Percentiles rank a stretch among this genome's conserved stretches.
Evolutionary conservation across 176 grass and related monocot genomes (phyloP).

Genomic region (Tuctoria greenei): DNA sequence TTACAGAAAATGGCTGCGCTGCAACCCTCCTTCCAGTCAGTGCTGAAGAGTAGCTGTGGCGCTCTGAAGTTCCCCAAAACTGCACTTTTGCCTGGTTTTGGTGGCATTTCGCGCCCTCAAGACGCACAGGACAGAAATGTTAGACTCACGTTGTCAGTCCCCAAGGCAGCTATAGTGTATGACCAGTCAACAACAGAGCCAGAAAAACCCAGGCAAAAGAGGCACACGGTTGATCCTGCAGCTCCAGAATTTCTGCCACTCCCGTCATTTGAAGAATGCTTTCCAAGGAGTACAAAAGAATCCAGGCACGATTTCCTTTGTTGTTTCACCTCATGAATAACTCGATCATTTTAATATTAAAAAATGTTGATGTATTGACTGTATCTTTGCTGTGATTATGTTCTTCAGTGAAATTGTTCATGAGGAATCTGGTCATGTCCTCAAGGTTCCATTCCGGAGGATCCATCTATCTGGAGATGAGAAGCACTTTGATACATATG

Average conservation of each 20-base stretch:
- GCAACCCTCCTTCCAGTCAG: conserved; percentile 58
- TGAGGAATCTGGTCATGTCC: conserved; percentile 74
- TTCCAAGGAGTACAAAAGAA: conserved; percentile 92
- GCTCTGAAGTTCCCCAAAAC: conserved; percentile 52
- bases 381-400: conserved; percentile 26
- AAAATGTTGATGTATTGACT: background rate
- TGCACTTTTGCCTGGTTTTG: conserved; percentile 52
- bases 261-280: conserved; percentile 92
- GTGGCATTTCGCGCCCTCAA: conserved; percentile 31
- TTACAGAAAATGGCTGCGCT: conserved; percentile 70
- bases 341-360: background rate
- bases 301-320: conserved; percentile 49
- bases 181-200: conserved; percentile 48
- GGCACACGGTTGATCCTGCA: conserved; percentile 68
- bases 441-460: conserved; percentile 80
- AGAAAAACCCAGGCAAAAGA: conserved; percentile 53
- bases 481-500: conserved; percentile 81
- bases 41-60: conserved; percentile 48
- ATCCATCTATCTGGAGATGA: conserved; percentile 81
- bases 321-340: background rate
- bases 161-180: conserved; percentile 52
- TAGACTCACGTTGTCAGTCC: conserved; percentile 34
- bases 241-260: conserved; percentile 90
- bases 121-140: conserved; percentile 42
- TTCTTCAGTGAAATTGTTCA: conserved; percentile 74